phyloP scores from a whole-genome alignment of 768 basidiomycete genomes.

The Tylopilus intermedius region DNA sequence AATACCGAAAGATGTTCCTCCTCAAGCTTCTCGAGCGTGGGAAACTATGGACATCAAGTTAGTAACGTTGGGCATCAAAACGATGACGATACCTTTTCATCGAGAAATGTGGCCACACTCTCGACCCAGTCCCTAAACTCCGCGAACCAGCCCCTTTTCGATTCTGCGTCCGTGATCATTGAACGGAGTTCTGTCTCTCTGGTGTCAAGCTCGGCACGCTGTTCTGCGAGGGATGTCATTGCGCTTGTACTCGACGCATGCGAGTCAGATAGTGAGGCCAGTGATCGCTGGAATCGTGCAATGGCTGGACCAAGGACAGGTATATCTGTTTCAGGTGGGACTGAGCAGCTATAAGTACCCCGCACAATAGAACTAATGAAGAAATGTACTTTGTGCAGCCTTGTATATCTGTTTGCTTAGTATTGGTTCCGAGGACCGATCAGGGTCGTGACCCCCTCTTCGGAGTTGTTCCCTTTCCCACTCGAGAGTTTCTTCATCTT shows the following conservation, averaged over 20 bases:
- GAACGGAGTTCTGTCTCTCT: constrained; percentile 71
- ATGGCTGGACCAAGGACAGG: constrained; percentile 62
- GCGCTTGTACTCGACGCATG: constrained; percentile 59
- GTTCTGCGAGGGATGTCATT: constrained; percentile 53
- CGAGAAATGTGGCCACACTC: constrained; percentile 76
- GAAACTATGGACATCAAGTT: constrained; percentile 47
- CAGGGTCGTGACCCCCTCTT: constrained; percentile 53
- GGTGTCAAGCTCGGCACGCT: constrained; percentile 57
- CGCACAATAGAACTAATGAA: neutral
- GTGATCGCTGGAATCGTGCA: constrained; percentile 53
- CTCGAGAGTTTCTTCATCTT: constrained; percentile 78
- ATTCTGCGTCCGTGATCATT: constrained; percentile 70
- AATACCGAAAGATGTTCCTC: constrained; percentile 68
- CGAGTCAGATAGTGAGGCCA: constrained; percentile 59
- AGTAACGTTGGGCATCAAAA: neutral
- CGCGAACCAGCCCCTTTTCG: constrained; percentile 76
- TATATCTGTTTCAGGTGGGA: constrained; percentile 59
- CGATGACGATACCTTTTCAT: constrained; percentile 64
- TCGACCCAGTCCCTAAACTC: constrained; percentile 79
- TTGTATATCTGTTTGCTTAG: constrained; percentile 59
- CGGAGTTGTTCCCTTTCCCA: constrained; percentile 85
- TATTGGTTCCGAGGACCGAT: constrained; percentile 31
- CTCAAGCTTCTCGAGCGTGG: constrained; percentile 72
- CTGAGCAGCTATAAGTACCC: constrained; percentile 35
- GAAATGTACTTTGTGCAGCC: constrained; percentile 60